phyloP scores from a whole-genome alignment of 2,329 filamentous ascomycete species.

The Cadophora sp. region DNA sequence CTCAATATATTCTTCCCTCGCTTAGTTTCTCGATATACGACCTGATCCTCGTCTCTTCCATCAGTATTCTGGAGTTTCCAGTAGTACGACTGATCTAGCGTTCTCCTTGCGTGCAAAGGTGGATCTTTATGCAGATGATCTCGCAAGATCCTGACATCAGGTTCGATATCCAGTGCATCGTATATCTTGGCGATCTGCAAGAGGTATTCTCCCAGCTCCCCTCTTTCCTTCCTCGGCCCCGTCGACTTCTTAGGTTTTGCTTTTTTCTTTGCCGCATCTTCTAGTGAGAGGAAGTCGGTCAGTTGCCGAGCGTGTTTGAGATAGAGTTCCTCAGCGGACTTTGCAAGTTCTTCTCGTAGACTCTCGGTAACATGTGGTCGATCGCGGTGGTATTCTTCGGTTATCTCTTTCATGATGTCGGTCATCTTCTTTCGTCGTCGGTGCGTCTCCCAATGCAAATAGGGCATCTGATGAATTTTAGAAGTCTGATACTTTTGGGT shows the following conservation, averaged over 20 bases:
- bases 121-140: constrained; percentile 27
- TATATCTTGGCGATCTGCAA: constrained; percentile 30
- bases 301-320: constrained; percentile 14
- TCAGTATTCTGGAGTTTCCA: constrained; percentile 49
- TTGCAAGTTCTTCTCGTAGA: constrained; percentile 14
- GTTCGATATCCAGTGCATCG: constrained; percentile 34
- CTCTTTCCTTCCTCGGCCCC: constrained; percentile 9
- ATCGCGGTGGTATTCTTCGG: constrained; percentile 13
- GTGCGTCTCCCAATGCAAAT: constrained; percentile 43
- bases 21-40: constrained; percentile 37
- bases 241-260: background rate
- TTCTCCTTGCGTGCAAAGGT: constrained; percentile 52
- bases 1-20: constrained; percentile 20
- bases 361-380: constrained; percentile 22
- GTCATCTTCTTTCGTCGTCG: constrained; percentile 30
- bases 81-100: constrained; percentile 54
- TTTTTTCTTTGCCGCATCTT: constrained; percentile 1
- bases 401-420: constrained; percentile 25
- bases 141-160: constrained; percentile 34
- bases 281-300: background rate
- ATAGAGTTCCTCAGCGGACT: constrained; percentile 10
- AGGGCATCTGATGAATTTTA: constrained; percentile 37
- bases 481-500: background rate
- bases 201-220: constrained; percentile 28
- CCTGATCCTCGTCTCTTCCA: constrained; percentile 45